phyloP scores from a whole-genome alignment of 2,329 filamentous ascomycete genomes.

The Claviceps purpurea region DNA sequence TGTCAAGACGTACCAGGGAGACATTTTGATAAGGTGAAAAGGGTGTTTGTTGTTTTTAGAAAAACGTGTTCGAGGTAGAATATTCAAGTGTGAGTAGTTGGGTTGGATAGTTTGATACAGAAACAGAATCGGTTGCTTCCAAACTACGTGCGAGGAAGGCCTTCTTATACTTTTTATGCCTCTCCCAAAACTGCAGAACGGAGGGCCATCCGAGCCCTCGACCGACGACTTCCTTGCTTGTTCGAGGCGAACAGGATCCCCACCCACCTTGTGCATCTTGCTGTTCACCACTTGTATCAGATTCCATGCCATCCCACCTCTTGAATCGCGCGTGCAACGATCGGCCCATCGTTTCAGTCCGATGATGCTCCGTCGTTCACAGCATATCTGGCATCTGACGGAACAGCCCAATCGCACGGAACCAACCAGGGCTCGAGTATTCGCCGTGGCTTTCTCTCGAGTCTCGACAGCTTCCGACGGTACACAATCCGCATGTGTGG shows the following conservation, averaged over 20 bases:
- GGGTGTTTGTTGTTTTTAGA: neutral
- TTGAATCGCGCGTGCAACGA: neutral
- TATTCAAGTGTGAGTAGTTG: neutral
- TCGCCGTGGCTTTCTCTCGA: neutral
- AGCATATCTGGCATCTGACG: too few relatives aligned
- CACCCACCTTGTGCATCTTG: too few relatives aligned
- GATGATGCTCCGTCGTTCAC: neutral
- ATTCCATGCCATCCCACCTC: neutral
- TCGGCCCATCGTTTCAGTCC: neutral
- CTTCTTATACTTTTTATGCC: conserved; percentile 5
- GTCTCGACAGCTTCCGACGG: too few relatives aligned
- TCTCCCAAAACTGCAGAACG: neutral
- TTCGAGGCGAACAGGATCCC: too few relatives aligned
- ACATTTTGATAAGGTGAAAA: conserved; percentile 4
- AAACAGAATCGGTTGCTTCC: neutral
- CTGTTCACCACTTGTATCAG: too few relatives aligned
- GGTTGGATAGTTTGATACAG: neutral
- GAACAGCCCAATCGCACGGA: neutral
- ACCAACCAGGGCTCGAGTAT: neutral
- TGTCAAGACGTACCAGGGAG: conserved; percentile 8
- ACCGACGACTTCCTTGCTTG: neutral
- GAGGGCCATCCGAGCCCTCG: neutral
- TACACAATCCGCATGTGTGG: too few relatives aligned
- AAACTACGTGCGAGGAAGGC: neutral
- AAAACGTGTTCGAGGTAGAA: neutral